Conservation (phyloP, 768 basidiomycete genomes). For the Steccherinum ochraceum region DNA sequence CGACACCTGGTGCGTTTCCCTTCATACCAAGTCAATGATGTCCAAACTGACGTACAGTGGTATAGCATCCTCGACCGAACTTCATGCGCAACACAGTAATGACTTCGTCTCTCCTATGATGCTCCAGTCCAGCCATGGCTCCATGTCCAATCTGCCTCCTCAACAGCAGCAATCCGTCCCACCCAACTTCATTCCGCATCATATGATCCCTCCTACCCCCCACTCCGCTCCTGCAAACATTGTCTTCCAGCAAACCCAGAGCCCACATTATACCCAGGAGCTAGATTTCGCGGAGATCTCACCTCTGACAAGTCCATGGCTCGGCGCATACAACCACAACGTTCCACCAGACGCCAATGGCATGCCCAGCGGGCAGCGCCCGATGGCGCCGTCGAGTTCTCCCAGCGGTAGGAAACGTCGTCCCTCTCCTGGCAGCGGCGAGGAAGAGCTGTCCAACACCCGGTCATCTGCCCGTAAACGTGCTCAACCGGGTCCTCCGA, state of each 20-base stretch:
- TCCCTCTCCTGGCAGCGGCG: not conserved
- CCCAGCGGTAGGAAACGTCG: constrained; percentile 39
- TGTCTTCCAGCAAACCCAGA: constrained; percentile 48
- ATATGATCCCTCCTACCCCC: constrained; percentile 20
- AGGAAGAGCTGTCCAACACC: not conserved
- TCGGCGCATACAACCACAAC: constrained; percentile 50
- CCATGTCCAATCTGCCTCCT: not conserved
- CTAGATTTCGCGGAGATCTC: constrained; percentile 37
- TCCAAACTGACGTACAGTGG: constrained; percentile 6
- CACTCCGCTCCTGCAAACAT: constrained; percentile 71
- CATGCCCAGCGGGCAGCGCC: constrained; percentile 7
- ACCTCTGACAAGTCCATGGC: constrained; percentile 77
- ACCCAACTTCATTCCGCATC: constrained; percentile 20
- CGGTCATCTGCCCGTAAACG: constrained; percentile 1
- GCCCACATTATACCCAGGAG: constrained; percentile 40
- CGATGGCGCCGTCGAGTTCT: constrained; percentile 7
- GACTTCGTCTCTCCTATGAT: constrained; percentile 62
- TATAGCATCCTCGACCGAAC: constrained; percentile 58
- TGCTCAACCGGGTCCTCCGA: not conserved
- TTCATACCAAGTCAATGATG: constrained; percentile 14
- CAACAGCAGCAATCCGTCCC: constrained; percentile 5
- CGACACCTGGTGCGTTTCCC: constrained; percentile 54
- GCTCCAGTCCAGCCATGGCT: constrained; percentile 31
- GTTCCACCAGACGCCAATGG: constrained; percentile 15
- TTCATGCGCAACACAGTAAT: constrained; percentile 50